These are phyloP conservation scores for Pseudozyma sp. DNA, from an alignment of 1,284 basidiomycete genomes.

Conservation along the genomic window DNA sequence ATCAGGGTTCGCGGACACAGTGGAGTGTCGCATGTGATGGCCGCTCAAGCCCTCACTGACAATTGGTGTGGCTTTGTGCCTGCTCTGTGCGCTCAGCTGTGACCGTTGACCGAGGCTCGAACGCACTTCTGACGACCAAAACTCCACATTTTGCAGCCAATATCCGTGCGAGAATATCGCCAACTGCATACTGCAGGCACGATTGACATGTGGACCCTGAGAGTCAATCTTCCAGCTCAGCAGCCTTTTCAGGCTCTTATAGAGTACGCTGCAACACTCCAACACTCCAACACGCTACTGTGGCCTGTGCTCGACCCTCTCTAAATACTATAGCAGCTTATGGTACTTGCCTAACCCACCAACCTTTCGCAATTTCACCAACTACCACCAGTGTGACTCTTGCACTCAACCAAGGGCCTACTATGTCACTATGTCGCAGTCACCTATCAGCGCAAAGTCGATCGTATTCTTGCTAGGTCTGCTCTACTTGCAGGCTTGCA, in stretches of 20 bases:
- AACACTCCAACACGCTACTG: no score
- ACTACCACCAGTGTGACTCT: neutral
- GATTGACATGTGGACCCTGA: neutral
- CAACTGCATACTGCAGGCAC: neutral
- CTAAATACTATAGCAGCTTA: no score
- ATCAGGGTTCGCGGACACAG: no score
- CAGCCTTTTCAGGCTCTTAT: neutral
- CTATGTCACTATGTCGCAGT: slow-evolving; percentile 7
- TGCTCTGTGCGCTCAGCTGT: slow-evolving; percentile 15
- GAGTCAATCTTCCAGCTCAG: slow-evolving; percentile 22
- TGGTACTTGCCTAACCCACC: no score
- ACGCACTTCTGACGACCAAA: slow-evolving; percentile 3
- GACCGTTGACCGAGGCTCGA: neutral
- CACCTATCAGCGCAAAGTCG: slow-evolving; percentile 21
- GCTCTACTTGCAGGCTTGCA: slow-evolving; percentile 25
- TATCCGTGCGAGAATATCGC: slow-evolving; percentile 17
- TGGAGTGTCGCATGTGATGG: no score
- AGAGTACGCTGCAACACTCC: no score
- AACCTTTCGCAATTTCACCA: neutral
- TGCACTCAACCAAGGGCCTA: no score
- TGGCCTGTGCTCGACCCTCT: no score
- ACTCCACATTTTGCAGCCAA: slow-evolving; percentile 23
- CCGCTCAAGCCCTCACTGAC: no score
- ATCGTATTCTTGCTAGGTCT: slow-evolving; percentile 33
- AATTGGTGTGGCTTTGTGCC: neutral